Evolutionary conservation across 2,329 filamentous ascomycete genomes (phyloP).

Genomic region (Paramyrothecium sp.): DNA sequence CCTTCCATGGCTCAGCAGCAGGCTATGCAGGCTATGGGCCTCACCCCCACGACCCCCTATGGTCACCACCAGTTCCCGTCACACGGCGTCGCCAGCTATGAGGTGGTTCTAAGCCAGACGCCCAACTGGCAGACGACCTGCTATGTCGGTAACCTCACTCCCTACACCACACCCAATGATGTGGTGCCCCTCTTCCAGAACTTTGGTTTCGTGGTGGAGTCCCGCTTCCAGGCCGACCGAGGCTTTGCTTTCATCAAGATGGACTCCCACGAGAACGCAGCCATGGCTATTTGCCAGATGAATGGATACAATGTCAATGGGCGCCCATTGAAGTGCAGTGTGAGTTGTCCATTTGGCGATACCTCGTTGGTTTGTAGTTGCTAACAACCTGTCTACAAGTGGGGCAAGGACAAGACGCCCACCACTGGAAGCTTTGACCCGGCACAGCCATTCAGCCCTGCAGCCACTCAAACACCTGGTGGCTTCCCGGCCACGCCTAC

Average conservation of each 20-base stretch:
- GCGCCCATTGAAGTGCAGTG: conserved; percentile 95
- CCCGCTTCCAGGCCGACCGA: conserved; percentile 94
- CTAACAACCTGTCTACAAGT: conserved; percentile 54
- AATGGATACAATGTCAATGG: conserved; percentile 98
- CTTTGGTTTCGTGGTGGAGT: conserved; percentile 96
- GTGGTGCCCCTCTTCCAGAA: conserved; percentile 98
- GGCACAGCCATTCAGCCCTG: conserved; percentile 68
- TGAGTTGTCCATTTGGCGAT: conserved; percentile 52
- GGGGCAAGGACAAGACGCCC: conserved; percentile 98
- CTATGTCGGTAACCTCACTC: conserved; percentile 96
- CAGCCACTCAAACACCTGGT: conserved; percentile 68
- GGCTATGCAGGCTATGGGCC: conserved; percentile 94
- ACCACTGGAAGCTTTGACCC: conserved; percentile 75
- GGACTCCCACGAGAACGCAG: conserved; percentile 96
- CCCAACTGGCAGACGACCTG: conserved; percentile 97
- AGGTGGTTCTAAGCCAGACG: conserved; percentile 94
- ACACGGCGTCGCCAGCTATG: conserved; percentile 94
- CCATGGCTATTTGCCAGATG: conserved; percentile 97
- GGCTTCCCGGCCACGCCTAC: conserved; percentile 77
- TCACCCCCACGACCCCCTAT: conserved; percentile 95
- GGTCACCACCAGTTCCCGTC: conserved; percentile 98
- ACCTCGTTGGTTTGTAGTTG: conserved; percentile 2
- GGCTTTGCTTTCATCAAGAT: conserved; percentile 99
- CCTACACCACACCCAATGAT: conserved; percentile 95
- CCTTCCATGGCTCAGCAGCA: conserved; percentile 97